Evolutionary conservation across 768 basidiomycete genomes (phyloP).

Genomic region (Boletus patriciae): DNA sequence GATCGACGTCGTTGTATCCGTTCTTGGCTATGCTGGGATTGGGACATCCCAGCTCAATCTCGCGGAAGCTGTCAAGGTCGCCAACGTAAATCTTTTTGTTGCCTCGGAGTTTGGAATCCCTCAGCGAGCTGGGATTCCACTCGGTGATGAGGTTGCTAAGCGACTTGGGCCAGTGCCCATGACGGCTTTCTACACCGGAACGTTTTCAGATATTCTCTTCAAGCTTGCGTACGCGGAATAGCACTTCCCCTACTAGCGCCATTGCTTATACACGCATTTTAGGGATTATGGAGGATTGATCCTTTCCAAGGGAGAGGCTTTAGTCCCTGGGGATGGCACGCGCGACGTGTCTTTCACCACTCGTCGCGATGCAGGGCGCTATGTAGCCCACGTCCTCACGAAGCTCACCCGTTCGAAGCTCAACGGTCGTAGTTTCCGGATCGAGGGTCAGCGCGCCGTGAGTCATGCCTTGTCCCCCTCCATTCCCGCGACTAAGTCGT

Average conservation of each 20-base stretch:
- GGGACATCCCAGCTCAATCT: background rate
- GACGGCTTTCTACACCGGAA: background rate
- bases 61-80: slow-evolving; percentile 1
- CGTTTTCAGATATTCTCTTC: slow-evolving; percentile 2
- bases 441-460: slow-evolving; percentile 1
- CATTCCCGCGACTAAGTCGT: background rate
- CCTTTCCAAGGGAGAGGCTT: slow-evolving; percentile 1
- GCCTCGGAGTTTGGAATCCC: background rate
- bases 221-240: background rate
- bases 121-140: background rate
- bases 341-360: background rate
- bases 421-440: background rate
- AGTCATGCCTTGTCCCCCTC: background rate
- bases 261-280: background rate
- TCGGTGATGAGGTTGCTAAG: background rate
- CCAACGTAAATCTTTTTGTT: background rate
- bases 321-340: slow-evolving; percentile 2
- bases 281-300: slow-evolving; percentile 1
- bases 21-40: background rate
- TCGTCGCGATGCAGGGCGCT: background rate
- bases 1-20: slow-evolving; percentile 1
- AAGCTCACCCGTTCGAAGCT: background rate
- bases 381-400: background rate
- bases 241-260: background rate
- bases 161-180: background rate